Evolutionary conservation across 2,329 filamentous ascomycete species (phyloP).

Genomic region (Beauveria caledonica): DNA sequence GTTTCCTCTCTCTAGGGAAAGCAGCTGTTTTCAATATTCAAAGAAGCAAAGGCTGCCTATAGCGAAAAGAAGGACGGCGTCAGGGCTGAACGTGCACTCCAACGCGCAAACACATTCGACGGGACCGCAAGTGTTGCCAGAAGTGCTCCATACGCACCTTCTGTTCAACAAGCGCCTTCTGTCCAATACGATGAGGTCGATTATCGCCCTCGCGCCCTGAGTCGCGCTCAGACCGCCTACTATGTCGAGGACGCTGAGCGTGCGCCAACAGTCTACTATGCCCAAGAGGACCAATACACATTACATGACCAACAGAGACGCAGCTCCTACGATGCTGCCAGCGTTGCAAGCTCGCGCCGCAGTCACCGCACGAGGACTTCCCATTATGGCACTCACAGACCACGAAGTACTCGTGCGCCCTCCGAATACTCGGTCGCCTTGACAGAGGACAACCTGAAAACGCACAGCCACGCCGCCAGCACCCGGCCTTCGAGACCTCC

Average conservation of each 20-base stretch:
- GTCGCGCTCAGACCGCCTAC: not conserved
- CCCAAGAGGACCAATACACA: slow-evolving; percentile 27
- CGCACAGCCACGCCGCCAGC: slow-evolving; percentile 44
- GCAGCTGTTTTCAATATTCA: slow-evolving; percentile 83
- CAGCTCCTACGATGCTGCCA: slow-evolving; percentile 20
- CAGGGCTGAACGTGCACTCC: slow-evolving; percentile 52
- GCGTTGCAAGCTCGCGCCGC: slow-evolving; percentile 34
- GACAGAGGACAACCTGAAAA: slow-evolving; percentile 45
- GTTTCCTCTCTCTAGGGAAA: slow-evolving; percentile 55
- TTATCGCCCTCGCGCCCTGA: not conserved
- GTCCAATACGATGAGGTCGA: slow-evolving; percentile 27
- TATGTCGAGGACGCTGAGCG: slow-evolving; percentile 23
- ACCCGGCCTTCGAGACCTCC: slow-evolving; percentile 37
- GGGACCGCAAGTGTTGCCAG: slow-evolving; percentile 16
- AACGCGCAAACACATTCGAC: slow-evolving; percentile 54
- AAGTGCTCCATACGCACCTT: slow-evolving; percentile 15
- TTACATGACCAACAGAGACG: slow-evolving; percentile 13
- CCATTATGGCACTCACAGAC: slow-evolving; percentile 17
- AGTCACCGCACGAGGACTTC: slow-evolving; percentile 23
- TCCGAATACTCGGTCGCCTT: slow-evolving; percentile 20
- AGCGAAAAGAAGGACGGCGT: slow-evolving; percentile 79
- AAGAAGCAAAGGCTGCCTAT: slow-evolving; percentile 83
- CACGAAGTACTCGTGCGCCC: slow-evolving; percentile 18
- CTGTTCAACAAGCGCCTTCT: slow-evolving; percentile 20
- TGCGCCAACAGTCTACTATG: slow-evolving; percentile 12